Percentiles rank a stretch among this genome's conserved stretches.
phyloP scores from a whole-genome alignment of 2,329 filamentous ascomycete species.

The Salinomyces thailandicus region DNA sequence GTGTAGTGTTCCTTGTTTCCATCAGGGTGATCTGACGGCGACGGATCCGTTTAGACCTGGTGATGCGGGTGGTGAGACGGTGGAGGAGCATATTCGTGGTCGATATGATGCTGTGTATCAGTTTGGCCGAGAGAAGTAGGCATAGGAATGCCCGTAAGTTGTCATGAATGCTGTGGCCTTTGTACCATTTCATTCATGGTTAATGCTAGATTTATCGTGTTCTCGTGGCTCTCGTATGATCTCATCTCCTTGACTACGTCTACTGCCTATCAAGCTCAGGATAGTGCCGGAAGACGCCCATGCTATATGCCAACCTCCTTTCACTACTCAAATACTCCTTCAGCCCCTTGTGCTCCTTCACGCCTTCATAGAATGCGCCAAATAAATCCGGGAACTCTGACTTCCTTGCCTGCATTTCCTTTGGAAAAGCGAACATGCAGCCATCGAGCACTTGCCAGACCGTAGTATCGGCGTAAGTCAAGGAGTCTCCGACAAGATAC shows the following conservation, averaged over 20 bases:
- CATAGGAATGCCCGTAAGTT: no score
- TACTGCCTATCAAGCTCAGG: constrained; percentile 54
- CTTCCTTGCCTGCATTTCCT: constrained; percentile 48
- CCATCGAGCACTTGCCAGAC: constrained; percentile 56
- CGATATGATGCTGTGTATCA: constrained; percentile 12
- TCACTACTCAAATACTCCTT: constrained; percentile 59
- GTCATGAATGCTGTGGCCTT: no score
- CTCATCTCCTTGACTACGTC: no score
- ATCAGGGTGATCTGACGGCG: constrained; percentile 16
- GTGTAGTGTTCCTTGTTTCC: constrained; percentile 41
- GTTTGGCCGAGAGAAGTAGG: no score
- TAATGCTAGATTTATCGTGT: no score
- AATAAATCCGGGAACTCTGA: constrained; percentile 53
- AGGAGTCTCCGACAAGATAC: constrained; percentile 53
- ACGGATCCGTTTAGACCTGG: constrained; percentile 13
- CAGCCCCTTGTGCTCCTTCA: constrained; percentile 53
- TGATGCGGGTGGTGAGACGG: constrained; percentile 11
- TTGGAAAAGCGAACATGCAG: constrained; percentile 58
- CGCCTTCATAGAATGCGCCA: constrained; percentile 47
- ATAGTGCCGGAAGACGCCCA: constrained; percentile 63
- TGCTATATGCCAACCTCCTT: constrained; percentile 49
- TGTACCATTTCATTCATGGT: no score
- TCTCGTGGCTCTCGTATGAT: no score
- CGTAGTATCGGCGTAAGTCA: constrained; percentile 65
- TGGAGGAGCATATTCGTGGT: constrained; percentile 13